Percentiles rank a stretch among this genome's conserved stretches.
Conservation (phyloP, 352 stramenopile genomes). For the Pythium myriotylum region DNA sequence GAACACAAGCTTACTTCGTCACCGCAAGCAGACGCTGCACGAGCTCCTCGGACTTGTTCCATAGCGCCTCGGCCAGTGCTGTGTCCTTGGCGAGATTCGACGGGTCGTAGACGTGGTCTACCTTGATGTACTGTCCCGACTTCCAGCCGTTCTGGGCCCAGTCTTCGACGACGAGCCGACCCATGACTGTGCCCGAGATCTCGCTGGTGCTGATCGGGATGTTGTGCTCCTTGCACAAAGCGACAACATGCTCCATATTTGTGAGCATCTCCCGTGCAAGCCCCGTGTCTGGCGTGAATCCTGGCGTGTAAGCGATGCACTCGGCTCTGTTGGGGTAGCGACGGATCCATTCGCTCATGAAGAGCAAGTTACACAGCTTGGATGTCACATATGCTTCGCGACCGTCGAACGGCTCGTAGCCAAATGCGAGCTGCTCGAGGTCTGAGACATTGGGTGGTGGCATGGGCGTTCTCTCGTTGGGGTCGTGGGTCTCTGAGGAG, state of each 20-base stretch:
- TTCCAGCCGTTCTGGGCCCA: slow-evolving; percentile 16
- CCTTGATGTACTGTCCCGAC: slow-evolving; percentile 32
- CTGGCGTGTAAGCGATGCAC: slow-evolving; percentile 24
- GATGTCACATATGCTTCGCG: slow-evolving; percentile 31
- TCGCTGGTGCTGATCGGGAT: slow-evolving; percentile 24
- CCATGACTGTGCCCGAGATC: slow-evolving; percentile 31
- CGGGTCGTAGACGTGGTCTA: slow-evolving; percentile 24
- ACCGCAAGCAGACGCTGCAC: slow-evolving; percentile 12
- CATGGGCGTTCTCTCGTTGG: slow-evolving; percentile 21
- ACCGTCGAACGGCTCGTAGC: slow-evolving; percentile 34
- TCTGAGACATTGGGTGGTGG: slow-evolving; percentile 28
- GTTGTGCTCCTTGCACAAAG: slow-evolving; percentile 15
- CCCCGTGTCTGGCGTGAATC: slow-evolving; percentile 21
- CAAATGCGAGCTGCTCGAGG: slow-evolving; percentile 27
- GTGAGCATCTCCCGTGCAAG: slow-evolving; percentile 23
- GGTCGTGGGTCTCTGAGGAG: slow-evolving; percentile 34
- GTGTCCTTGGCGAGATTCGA: slow-evolving; percentile 31
- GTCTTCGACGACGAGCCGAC: slow-evolving; percentile 18
- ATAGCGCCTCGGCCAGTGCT: slow-evolving; percentile 26
- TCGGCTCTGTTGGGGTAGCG: slow-evolving; percentile 23
- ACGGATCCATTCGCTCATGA: slow-evolving; percentile 28
- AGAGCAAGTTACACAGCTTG: slow-evolving; percentile 39
- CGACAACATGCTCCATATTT: background rate
- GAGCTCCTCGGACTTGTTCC: slow-evolving; percentile 32
- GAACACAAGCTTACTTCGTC: too few species aligned